Percentiles rank a stretch among this genome's conserved stretches.
These are phyloP conservation scores for Monilinia laxa DNA, from an alignment of 2,329 filamentous ascomycete species.

Conservation along the genomic window DNA sequence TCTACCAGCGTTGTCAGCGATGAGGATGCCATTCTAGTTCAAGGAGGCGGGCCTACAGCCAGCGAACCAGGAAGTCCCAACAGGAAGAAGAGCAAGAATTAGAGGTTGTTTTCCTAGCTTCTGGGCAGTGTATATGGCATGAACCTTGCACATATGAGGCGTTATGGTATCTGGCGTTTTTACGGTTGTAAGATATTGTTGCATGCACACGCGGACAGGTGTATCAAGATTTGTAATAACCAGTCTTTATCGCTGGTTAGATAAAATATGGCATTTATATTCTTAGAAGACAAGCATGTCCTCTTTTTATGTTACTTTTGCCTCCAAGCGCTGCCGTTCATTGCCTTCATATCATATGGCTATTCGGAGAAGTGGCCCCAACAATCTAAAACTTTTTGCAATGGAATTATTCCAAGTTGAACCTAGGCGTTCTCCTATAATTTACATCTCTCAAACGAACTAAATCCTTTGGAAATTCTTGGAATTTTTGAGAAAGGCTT, in stretches of 20 bases:
- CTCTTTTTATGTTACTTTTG: not conserved
- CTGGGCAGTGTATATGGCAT: slow-evolving; percentile 20
- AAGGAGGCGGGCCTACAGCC: slow-evolving; percentile 42
- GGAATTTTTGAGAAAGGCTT: slow-evolving; percentile 1
- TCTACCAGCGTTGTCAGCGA: slow-evolving; percentile 54
- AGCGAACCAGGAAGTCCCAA: slow-evolving; percentile 42
- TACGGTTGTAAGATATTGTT: slow-evolving; percentile 17
- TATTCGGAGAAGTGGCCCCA: not conserved
- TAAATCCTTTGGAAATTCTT: not conserved
- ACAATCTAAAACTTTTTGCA: not conserved
- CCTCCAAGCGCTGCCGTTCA: not conserved
- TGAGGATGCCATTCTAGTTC: slow-evolving; percentile 77
- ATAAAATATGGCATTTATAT: not conserved
- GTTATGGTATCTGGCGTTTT: slow-evolving; percentile 18
- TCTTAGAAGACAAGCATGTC: not conserved
- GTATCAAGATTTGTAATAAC: not conserved
- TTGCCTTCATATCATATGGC: not conserved
- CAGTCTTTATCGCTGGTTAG: not conserved
- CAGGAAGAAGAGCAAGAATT: slow-evolving; percentile 65
- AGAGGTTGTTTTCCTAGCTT: slow-evolving; percentile 28
- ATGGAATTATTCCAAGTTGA: not conserved
- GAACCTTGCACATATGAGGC: not conserved
- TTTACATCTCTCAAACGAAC: too few species aligned
- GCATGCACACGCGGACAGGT: not conserved
- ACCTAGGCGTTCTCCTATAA: slow-evolving; percentile 6